Base-by-base conservation (phyloP, 371 early-diverging fungal genomes). In the Circinella minor region DNA sequence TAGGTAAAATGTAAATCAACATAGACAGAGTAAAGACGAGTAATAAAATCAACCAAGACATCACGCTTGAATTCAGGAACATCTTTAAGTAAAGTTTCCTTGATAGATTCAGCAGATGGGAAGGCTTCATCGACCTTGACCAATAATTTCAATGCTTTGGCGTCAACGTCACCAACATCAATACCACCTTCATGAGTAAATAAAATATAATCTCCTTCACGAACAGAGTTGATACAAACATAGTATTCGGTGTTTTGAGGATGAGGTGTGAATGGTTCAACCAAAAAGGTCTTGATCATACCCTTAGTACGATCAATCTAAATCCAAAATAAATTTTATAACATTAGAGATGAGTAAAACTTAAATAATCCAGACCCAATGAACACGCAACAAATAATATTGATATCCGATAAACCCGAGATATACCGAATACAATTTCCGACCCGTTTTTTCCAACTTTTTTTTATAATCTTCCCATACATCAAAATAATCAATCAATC, bases 171-270 rank as follows among this genome's bases (percentile, higher is more conserved):
- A 74, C 99, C 99, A 48, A 98, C 89, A 71, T 98, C 99, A 59
- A 98, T 93, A 75, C 99, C 99, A 76, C 99, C 99, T 82, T 97
- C 96, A 81, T 97, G 96, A 37, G 96, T 96, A 83, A 98, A 98
- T 69, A 95, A 88, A 65, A 98, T 96, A 74, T 90, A 88, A 80
- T 98, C 98, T 66, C 99, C 99, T 54, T 97, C 93, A 74, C 98
- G 94, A 62, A 89, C 90, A 63, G 96, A 94, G 86, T 97, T 96
- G 80, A 98, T 97, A 86, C 96, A 95, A 69, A 98, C 90, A 80
- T 98, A 98, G 86, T 95, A 95, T 82, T 98, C 99, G 59, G 94
- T 92, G 74, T 94, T 89, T 74, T 86, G 86, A 39, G 95, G 88
- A 79, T 98, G 99, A 61, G 98, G 96, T 61, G 94, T 89, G 76